phyloP scores from a whole-genome alignment of 192 early-diverging fungal genomes.

The Umbelopsis vinacea region DNA sequence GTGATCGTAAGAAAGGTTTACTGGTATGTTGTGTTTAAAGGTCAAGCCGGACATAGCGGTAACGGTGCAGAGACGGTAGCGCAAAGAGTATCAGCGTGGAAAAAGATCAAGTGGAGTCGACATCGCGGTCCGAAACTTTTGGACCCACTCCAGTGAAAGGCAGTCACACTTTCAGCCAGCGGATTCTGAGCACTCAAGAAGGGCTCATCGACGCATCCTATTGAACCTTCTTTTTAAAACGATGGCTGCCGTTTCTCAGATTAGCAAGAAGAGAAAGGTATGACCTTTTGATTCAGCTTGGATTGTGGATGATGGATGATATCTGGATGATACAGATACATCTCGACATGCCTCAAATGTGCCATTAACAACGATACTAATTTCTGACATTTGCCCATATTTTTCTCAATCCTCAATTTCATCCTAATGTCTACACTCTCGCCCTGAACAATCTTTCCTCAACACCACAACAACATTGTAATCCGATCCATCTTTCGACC shows the following conservation, averaged over 20 bases:
- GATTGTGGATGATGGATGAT: neutral
- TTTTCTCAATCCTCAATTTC: neutral
- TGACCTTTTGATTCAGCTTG: neutral
- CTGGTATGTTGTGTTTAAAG: neutral
- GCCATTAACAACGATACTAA: neutral
- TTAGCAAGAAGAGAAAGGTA: conserved; percentile 75
- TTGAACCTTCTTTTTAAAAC: conserved; percentile 23
- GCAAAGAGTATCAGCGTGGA: neutral
- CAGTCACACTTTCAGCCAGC: neutral
- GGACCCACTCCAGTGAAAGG: neutral
- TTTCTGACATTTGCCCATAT: neutral
- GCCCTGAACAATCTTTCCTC: neutral
- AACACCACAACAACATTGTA: neutral
- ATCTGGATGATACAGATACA: conserved; percentile 8
- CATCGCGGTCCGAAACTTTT: neutral
- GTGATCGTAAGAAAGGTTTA: neutral
- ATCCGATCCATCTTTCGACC: neutral
- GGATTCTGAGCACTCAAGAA: neutral
- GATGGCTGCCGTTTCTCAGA: conserved; percentile 50
- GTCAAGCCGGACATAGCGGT: neutral
- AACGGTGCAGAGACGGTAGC: neutral
- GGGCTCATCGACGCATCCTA: neutral
- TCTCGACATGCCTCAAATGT: neutral
- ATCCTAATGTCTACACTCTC: neutral
- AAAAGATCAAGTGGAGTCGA: neutral